phyloP scores from a whole-genome alignment of 1,284 basidiomycete genomes.

The Ceratobasidium papillatum region DNA sequence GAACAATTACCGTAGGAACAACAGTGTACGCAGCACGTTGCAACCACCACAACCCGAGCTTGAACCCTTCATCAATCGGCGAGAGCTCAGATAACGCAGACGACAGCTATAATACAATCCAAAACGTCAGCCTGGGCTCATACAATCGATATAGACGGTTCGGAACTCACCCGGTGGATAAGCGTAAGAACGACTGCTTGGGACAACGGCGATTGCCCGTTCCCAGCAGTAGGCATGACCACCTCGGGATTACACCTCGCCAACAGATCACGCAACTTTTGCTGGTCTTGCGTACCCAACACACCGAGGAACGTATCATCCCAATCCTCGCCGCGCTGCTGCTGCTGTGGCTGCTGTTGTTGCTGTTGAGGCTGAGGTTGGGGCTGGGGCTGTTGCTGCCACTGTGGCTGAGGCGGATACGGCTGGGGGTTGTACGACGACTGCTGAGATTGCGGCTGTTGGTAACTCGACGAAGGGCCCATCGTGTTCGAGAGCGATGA shows the following conservation, averaged over 20 bases:
- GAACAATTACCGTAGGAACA: slow-evolving; percentile 68
- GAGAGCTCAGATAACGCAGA: slow-evolving; percentile 74
- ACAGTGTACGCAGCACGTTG: slow-evolving; percentile 73
- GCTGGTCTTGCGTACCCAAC: slow-evolving; percentile 72
- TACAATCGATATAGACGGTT: neutral
- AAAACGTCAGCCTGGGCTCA: slow-evolving; percentile 19
- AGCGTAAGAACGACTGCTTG: slow-evolving; percentile 83
- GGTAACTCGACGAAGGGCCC: slow-evolving; percentile 3
- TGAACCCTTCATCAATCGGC: slow-evolving; percentile 79
- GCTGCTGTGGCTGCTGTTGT: slow-evolving; percentile 34
- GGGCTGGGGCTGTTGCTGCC: slow-evolving; percentile 12
- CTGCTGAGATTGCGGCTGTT: slow-evolving; percentile 24
- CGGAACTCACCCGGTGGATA: slow-evolving; percentile 71
- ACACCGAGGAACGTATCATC: slow-evolving; percentile 80
- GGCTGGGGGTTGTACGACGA: slow-evolving; percentile 21
- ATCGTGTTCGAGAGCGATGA: slow-evolving; percentile 20
- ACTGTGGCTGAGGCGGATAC: slow-evolving; percentile 61
- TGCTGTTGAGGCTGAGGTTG: slow-evolving; percentile 24
- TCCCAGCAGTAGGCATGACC: slow-evolving; percentile 69
- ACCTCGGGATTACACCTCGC: slow-evolving; percentile 76
- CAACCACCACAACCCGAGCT: slow-evolving; percentile 82
- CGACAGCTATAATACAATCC: slow-evolving; percentile 65
- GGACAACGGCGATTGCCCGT: slow-evolving; percentile 68
- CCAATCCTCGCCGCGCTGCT: slow-evolving; percentile 68
- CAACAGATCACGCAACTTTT: slow-evolving; percentile 75